Conservation (phyloP, 225 moss, liverwort and hornwort species). For the Physcomitrium patens region DNA sequence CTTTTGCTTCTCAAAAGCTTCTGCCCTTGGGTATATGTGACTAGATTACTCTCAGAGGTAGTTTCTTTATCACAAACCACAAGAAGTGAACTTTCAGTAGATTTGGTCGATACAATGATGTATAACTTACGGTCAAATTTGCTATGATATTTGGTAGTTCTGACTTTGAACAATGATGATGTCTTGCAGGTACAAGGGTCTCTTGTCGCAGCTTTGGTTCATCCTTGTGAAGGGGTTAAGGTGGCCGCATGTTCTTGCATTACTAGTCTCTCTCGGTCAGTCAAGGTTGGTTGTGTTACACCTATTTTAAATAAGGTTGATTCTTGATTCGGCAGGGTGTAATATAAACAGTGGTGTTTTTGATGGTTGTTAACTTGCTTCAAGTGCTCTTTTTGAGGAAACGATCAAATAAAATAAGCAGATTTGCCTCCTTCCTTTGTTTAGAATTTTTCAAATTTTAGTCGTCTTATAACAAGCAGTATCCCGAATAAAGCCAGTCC, state of each 20-base stretch:
- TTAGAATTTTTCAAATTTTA: neutral
- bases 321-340: slow-evolving; percentile 2
- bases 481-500: slow-evolving; percentile 3
- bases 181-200: slow-evolving; percentile 73
- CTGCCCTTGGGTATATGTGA: too few species aligned
- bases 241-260: slow-evolving; percentile 95
- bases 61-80: slow-evolving; percentile 23
- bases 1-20: neutral
- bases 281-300: slow-evolving; percentile 71
- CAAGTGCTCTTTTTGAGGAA: neutral
- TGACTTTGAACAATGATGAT: slow-evolving; percentile 24
- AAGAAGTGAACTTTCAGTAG: slow-evolving; percentile 21
- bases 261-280: slow-evolving; percentile 93
- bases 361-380: neutral
- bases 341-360: slow-evolving; percentile 1
- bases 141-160: slow-evolving; percentile 10
- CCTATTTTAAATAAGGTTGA: neutral
- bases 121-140: slow-evolving; percentile 12
- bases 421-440: slow-evolving; percentile 8
- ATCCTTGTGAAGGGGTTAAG: slow-evolving; percentile 77
- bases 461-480: neutral
- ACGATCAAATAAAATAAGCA: too few species aligned
- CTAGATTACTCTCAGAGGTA: neutral
- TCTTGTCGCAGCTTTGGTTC: slow-evolving; percentile 85
- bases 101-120: slow-evolving; percentile 8